Evolutionary conservation across 306 rosid species (phyloP), one percentile per base, ranked within the genome.

Genomic region (Castanea mollissima): DNA sequence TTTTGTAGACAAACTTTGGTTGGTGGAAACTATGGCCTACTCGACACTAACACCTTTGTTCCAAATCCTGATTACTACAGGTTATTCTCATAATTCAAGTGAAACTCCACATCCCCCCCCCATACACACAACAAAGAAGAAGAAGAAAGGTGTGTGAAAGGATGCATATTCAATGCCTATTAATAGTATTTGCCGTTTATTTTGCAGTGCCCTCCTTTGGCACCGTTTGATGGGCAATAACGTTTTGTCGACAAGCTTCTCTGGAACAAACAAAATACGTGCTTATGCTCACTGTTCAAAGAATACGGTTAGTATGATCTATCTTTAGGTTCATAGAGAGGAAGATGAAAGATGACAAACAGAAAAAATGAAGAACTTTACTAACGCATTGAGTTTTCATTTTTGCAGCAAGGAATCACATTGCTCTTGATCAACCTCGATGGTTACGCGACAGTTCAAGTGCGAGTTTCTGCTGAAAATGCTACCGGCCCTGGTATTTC

Each of bases 1-100:
- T 96, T 93, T 80, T 96, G 99, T 85, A 93, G 99, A 79, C 99
- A 96, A 77, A 83, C 89, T 23, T 89, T 93, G 88, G 78, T 96
- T 3, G 99, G 99, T 15, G 98, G 99, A 72, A 93, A 89, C 89
- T 96, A 96, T 73, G 99, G 99, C 80, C 88, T 93, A 70, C 88
- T 96, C 49, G 82, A 85, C 83, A 87, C 94, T 3, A 29, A 79
- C 1, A 93, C 88, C 58, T 90, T 89, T 27, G 62, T 79, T 29
- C 98, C 98, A 18, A 96, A 96, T 89, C 98, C 99, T 32, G 98
- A 96, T 78, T 89, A 89, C 58, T 89, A 86, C 90, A 89, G 92
- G 92, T 89, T 25, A 69, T 81, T 83, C 58, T 83, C 25, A 15
- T 8, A 35, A 1, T 35, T 18, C 70, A 6, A 64, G 12, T 15